Conservation (phyloP, 345 rosid species). For the Cardamine resedifolia region DNA sequence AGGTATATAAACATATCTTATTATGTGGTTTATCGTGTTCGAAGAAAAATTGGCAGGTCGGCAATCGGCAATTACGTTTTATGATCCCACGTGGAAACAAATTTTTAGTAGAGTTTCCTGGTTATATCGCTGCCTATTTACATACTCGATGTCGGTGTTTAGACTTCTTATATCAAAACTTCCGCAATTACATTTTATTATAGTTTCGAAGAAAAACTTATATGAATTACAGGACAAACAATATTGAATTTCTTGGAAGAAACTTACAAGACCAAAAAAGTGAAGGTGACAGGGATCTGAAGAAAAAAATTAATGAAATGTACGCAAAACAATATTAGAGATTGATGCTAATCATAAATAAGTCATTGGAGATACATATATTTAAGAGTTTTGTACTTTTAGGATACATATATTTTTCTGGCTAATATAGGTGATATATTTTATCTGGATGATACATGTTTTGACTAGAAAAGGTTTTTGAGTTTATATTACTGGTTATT, state of each 20-base stretch:
- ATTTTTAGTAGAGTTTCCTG: background rate
- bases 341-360: background rate
- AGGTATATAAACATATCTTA: background rate
- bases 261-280: background rate
- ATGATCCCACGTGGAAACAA: constrained; percentile 29
- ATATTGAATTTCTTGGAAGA: background rate
- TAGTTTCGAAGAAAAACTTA: background rate
- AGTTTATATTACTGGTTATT: background rate
- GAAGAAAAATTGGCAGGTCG: constrained; percentile 29
- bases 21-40: background rate
- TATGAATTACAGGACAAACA: background rate
- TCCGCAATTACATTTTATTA: background rate
- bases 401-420: background rate
- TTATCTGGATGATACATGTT: background rate
- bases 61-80: constrained; percentile 23
- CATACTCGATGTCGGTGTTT: constrained; percentile 21
- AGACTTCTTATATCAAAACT: background rate
- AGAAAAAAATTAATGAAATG: background rate
- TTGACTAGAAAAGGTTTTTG: background rate
- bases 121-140: background rate
- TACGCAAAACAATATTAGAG: background rate
- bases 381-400: background rate
- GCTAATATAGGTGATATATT: background rate
- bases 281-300: background rate
- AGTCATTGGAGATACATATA: background rate